phyloP scores from a whole-genome alignment of 164 flowering plant species.

The Euptelea pleiosperma region DNA sequence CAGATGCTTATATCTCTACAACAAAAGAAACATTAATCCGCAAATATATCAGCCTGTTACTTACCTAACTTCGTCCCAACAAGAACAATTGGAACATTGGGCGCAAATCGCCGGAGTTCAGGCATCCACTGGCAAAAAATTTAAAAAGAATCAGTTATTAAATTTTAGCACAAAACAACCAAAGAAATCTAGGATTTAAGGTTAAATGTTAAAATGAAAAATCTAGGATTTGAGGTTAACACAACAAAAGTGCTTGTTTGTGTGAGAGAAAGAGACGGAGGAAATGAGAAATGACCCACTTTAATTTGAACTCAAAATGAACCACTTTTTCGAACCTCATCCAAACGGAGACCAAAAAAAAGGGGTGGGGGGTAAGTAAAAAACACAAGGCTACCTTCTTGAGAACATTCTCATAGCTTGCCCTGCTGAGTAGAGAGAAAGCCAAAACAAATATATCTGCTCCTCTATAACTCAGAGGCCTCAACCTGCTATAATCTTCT shows the following conservation, averaged over 20 bases:
- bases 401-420: constrained; percentile 93
- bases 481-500: no score
- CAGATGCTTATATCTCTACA: no score
- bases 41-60: constrained; percentile 2
- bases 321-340: constrained; percentile 13
- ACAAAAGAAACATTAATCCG: no score
- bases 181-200: neutral
- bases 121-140: constrained; percentile 89
- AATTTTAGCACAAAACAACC: no score
- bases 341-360: neutral
- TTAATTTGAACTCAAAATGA: no score
- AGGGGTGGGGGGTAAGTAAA: neutral
- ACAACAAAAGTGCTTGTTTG: no score
- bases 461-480: constrained; percentile 94
- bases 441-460: constrained; percentile 90
- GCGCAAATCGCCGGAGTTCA: constrained; percentile 95
- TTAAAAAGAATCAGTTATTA: no score
- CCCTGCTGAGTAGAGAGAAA: constrained; percentile 80
- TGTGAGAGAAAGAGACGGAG: no score
- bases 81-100: constrained; percentile 91
- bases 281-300: no score
- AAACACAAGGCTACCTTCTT: constrained; percentile 80
- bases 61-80: constrained; percentile 96
- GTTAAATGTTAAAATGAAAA: no score
- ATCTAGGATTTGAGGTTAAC: no score